These are phyloP conservation scores for Ogataea methanolica DNA, from an alignment of 805 yeast genomes.

Conservation along the genomic window DNA sequence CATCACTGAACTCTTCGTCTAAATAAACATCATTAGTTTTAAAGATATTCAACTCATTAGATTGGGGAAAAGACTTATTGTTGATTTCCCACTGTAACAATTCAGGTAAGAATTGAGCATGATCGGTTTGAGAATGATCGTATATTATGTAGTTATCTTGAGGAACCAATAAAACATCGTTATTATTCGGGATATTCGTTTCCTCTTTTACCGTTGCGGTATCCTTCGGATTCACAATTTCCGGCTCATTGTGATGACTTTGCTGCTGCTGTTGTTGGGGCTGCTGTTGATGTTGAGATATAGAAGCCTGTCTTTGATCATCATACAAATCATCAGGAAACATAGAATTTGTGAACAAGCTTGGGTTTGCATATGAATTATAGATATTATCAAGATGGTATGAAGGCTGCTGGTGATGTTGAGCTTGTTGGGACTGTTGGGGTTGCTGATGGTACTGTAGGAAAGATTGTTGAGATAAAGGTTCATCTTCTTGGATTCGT, in stretches of 20 bases:
- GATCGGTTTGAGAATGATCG: conserved; percentile 20
- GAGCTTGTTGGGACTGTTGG: conserved; percentile 3
- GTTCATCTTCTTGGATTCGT: conserved; percentile 11
- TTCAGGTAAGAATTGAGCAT: conserved; percentile 24
- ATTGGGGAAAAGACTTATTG: conserved; percentile 26
- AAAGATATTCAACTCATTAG: conserved; percentile 30
- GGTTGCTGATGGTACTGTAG: not conserved
- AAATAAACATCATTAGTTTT: conserved; percentile 26
- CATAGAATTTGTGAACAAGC: conserved; percentile 19
- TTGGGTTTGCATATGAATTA: conserved; percentile 27
- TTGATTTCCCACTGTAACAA: conserved; percentile 24
- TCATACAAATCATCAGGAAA: conserved; percentile 24
- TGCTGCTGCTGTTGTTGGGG: not conserved
- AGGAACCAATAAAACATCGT: conserved; percentile 27
- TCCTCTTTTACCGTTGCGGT: conserved; percentile 5
- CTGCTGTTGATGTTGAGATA: not conserved
- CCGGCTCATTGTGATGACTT: conserved; percentile 1
- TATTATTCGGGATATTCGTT: conserved; percentile 6
- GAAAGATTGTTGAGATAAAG: conserved; percentile 1
- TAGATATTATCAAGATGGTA: conserved; percentile 18
- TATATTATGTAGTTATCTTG: conserved; percentile 26
- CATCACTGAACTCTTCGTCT: conserved; percentile 28
- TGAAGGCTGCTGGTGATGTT: not conserved
- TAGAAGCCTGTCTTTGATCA: conserved; percentile 6
- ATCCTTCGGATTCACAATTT: conserved; percentile 11